phyloP scores from a whole-genome alignment of 2,329 filamentous ascomycete genomes.

The Clathrospora elynae region DNA sequence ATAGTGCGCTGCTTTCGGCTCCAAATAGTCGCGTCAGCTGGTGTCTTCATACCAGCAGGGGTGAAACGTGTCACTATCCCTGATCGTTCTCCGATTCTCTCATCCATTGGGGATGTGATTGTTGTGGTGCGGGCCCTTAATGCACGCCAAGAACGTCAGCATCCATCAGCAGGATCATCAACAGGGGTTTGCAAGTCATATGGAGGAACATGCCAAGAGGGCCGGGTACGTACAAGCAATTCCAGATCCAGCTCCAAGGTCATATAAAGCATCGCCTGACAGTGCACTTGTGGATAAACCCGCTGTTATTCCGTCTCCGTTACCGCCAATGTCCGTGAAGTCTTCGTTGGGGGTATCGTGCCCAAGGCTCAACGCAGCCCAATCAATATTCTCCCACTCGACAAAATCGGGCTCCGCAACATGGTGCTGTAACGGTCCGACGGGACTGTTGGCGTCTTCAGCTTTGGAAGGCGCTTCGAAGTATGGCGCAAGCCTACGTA shows the following conservation, averaged over 20 bases:
- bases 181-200: neutral
- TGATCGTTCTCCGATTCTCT: neutral
- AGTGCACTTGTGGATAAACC: too few relatives aligned
- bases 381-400: conserved; percentile 42
- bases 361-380: conserved; percentile 28
- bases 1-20: too few relatives aligned
- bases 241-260: conserved; percentile 12
- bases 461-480: conserved; percentile 23
- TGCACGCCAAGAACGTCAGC: conserved; percentile 24
- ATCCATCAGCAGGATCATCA: conserved; percentile 14
- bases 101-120: conserved; percentile 23
- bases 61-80: too few relatives aligned
- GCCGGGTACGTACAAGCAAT: neutral
- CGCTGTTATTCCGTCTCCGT: too few relatives aligned
- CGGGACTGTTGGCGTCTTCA: conserved; percentile 26
- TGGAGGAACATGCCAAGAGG: neutral
- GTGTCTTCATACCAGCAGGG: too few relatives aligned
- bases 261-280: conserved; percentile 24
- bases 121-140: conserved; percentile 25
- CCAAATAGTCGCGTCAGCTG: too few relatives aligned
- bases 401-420: conserved; percentile 36
- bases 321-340: neutral
- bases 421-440: conserved; percentile 39
- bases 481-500: conserved; percentile 39
- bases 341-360: conserved; percentile 5